phyloP scores from a whole-genome alignment of 2,329 filamentous ascomycete species.

The Phaeosphaeriaceae sp. region DNA sequence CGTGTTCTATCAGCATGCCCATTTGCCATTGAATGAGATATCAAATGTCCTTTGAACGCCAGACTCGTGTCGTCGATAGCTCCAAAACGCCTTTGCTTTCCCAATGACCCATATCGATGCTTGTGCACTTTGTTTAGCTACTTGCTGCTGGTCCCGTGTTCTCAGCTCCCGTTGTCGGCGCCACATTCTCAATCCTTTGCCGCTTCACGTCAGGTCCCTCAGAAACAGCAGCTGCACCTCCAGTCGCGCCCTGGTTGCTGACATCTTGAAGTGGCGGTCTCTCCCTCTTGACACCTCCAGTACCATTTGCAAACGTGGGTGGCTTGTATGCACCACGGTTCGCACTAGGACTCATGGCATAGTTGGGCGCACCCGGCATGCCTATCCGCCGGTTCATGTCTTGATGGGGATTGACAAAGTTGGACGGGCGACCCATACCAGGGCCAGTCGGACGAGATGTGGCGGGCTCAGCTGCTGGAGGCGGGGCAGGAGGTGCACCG shows the following conservation, averaged over 20 bases:
- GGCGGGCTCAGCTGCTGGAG: slow-evolving; percentile 16
- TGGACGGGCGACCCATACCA: slow-evolving; percentile 36
- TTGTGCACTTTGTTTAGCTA: background rate
- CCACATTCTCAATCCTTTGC: slow-evolving; percentile 40
- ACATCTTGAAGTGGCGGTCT: slow-evolving; percentile 53
- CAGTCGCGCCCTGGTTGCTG: slow-evolving; percentile 50
- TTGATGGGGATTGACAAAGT: slow-evolving; percentile 57
- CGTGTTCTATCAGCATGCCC: background rate
- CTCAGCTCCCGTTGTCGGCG: slow-evolving; percentile 20
- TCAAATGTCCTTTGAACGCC: background rate
- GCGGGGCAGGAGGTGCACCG: slow-evolving; percentile 23
- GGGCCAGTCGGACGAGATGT: slow-evolving; percentile 16
- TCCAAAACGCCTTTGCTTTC: background rate
- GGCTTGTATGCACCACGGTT: slow-evolving; percentile 56
- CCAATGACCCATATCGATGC: background rate
- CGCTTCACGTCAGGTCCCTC: slow-evolving; percentile 52
- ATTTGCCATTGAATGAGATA: background rate
- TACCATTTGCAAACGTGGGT: slow-evolving; percentile 42
- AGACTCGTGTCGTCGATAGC: background rate
- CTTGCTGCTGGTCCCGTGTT: slow-evolving; percentile 20
- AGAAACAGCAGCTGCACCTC: slow-evolving; percentile 19
- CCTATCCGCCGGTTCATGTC: slow-evolving; percentile 57
- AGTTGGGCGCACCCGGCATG: slow-evolving; percentile 51
- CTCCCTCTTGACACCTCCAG: slow-evolving; percentile 32
- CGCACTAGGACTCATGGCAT: slow-evolving; percentile 51